Base-by-base conservation (phyloP, 495 filamentous ascomycete genomes). In the Pseudevernia furfuracea region DNA sequence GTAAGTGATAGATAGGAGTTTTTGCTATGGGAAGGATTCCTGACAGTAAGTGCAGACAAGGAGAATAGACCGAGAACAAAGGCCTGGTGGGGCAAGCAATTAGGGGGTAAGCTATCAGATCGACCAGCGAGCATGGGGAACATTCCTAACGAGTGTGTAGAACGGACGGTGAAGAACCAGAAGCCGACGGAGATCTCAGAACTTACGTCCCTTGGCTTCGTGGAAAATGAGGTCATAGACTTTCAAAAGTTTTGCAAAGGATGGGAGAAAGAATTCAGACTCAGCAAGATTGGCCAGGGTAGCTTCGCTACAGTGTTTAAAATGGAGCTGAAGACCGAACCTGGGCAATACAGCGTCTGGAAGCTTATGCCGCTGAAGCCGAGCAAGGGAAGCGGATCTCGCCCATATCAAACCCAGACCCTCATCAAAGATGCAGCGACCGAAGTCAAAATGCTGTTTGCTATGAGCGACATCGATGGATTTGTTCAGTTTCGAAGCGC, bases 401-500 rank as follows among this genome's bases (percentile, higher is more conserved):
- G 52, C 30, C 52, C 44, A 1, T 32, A 25, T 1, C 38, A 76
- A 48, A 77, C 76, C 25, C 78, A 77, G 68, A 83, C 79, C 9
- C 74, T 70, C 10, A 77, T 86, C 21, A 74, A 78, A 0, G 79
- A 83, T 60, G 83, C 89, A 39, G 78, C 79, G 14, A 76, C 83
- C 0, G 92, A 96, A 71, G 78, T 93, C 28, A 80, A 80, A 61
- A 87, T 94, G 62, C 85, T 92, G 25, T 86, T 90, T 63, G 86
- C 82, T 62, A 81, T 96, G 30, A 85, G 88, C 56, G 82, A 84
- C 23, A 85, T 93, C 52, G 90, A 90, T 3, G 92, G 92, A n/a
- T 96, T 95, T 73, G 89, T 91, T n/a, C 81, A 87, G n/a, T 93
- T 93, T 76, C 85, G 91, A 69, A 86, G 88, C 53, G 82, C 89